Evolutionary conservation across 148 eudicot genomes (phyloP), one percentile per base, ranked within the genome.

Genomic region (Rhododendron mucronatum): DNA sequence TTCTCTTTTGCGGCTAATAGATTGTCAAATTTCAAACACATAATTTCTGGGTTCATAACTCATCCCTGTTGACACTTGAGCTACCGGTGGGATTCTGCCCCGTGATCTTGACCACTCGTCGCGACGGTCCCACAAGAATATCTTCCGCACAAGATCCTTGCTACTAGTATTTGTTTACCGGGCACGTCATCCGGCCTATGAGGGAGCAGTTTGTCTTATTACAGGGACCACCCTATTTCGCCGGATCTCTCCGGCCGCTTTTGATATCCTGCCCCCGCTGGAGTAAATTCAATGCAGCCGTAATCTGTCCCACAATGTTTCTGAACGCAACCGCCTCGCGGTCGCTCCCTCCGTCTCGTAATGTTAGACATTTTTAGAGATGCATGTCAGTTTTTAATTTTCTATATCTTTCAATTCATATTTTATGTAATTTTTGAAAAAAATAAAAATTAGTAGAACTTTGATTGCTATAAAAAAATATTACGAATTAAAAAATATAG

Each of bases 71-170:
- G 7, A 55, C 23, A 0, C 21, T 16, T 55, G 1, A 4, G 1
- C 7, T 4, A 16, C 4, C 21, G 7, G 61, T 16, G 0, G 7
- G 5, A 0, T 4, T 3, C 16, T 16, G 16, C 59, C 33, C 8
- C 10, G 1, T 80, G 82, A 80, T 80, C 41, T 80, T 53, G 83
- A 80, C 83, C 61, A 28, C 83, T 51, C 41, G 10, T 20, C 23
- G 39, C 4, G 28, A 26, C 6, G 82, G 39, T 18, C 82, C 82
- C 82, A 51, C 53, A 2, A 80, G 41, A 53, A 51, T 50, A 51
- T 80, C 83, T 80, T 80, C 59, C 83, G 13, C 83, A 18, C 83
- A 51, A 30, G 83, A 80, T 53, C 83, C 83, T 80, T 50, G 82
- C 57, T 71, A 3, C 11, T 15, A n/a, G n/a, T n/a, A 78, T 16